Evolutionary conservation across 2,329 filamentous ascomycete genomes (phyloP).

Genomic region (Ophiocordyceps camponoti-leonardi): DNA sequence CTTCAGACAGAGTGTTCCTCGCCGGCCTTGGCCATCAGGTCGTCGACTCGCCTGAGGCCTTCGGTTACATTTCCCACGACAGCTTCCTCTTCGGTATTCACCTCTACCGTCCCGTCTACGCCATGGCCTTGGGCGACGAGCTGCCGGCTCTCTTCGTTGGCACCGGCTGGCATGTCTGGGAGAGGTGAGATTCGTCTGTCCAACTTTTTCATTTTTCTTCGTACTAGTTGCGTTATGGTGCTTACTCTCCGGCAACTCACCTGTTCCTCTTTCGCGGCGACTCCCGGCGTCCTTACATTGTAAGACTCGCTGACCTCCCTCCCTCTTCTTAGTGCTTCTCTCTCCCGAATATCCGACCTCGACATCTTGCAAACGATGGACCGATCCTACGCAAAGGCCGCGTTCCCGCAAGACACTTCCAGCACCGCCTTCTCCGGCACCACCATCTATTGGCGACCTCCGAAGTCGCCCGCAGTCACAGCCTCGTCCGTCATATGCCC

Average conservation of each 20-base stretch:
- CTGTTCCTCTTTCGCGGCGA: not conserved
- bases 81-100: slow-evolving; percentile 47
- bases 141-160: slow-evolving; percentile 41
- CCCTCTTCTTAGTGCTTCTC: slow-evolving; percentile 1
- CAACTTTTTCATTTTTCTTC: not conserved
- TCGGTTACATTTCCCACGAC: slow-evolving; percentile 25
- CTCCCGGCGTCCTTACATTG: not conserved
- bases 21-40: slow-evolving; percentile 33
- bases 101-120: slow-evolving; percentile 36
- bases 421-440: slow-evolving; percentile 7
- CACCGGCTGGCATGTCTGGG: slow-evolving; percentile 33
- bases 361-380: slow-evolving; percentile 4
- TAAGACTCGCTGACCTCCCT: not conserved
- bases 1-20: slow-evolving; percentile 32
- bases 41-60: slow-evolving; percentile 33
- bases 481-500: too few relatives aligned
- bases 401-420: slow-evolving; percentile 5
- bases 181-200: slow-evolving; percentile 20
- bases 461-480: too few relatives aligned
- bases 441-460: slow-evolving; percentile 5
- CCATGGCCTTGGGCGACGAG: slow-evolving; percentile 25
- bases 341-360: slow-evolving; percentile 1
- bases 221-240: slow-evolving; percentile 7
- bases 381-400: slow-evolving; percentile 2
- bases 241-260: not conserved